Conservation (phyloP, 345 rosid species). For the Ailanthus altissimus region DNA sequence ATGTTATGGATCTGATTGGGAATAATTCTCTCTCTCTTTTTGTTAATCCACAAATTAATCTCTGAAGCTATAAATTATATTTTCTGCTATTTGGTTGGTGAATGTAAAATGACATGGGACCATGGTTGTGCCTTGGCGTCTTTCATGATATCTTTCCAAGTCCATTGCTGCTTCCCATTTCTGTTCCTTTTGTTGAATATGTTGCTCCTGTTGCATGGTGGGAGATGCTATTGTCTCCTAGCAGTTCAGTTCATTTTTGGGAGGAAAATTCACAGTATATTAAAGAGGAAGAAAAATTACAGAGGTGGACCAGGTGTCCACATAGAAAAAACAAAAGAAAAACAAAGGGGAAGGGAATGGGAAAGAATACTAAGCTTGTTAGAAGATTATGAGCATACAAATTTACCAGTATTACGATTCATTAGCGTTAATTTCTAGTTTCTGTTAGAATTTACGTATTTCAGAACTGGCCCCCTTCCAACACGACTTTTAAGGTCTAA, state of each 20-base stretch:
- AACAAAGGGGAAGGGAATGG: too few species aligned
- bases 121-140: too few species aligned
- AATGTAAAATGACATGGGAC: constrained; percentile 5
- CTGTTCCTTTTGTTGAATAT: not conserved
- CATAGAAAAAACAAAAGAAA: too few species aligned
- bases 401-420: not conserved
- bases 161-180: not conserved
- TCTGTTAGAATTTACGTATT: not conserved
- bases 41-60: not conserved
- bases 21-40: not conserved
- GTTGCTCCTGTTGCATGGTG: not conserved
- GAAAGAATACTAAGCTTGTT: not conserved
- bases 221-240: constrained; percentile 6
- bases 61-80: not conserved
- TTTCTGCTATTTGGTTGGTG: not conserved
- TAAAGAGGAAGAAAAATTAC: too few species aligned
- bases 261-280: too few species aligned
- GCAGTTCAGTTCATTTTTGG: not conserved
- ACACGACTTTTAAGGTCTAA: not conserved
- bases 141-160: not conserved
- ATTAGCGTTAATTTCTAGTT: not conserved
- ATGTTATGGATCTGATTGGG: not conserved
- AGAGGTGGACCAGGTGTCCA: too few species aligned
- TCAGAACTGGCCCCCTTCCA: not conserved
- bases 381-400: not conserved